Base-by-base conservation (phyloP, 306 rosid species). In the Luffa aegyptiaca region DNA sequence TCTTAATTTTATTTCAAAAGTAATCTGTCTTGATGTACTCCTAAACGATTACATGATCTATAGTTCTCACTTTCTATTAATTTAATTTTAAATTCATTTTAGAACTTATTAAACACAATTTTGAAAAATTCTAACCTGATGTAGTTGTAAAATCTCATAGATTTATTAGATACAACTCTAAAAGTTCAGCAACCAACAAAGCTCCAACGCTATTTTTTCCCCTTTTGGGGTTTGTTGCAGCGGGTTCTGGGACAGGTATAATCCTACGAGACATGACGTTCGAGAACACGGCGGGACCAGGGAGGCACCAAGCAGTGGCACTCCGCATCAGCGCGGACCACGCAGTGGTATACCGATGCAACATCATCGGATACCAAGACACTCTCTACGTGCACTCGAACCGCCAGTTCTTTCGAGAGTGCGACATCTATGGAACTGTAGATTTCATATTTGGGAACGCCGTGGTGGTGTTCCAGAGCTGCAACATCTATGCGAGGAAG, bases 401-500 rank as follows among this genome's bases (percentile, higher is more conserved):
- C 20, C 97, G 98, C 5, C 97, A 92, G 13, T 94, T 94, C 82
- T 88, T 70, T 57, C 89, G 98, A 0, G 98, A 94, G 75, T 89
- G 91, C 3, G 95, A 89, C 64, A 79, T 94, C 1, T 94, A 88
- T 37, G 98, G 98, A 0, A 94, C 98, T 0, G 89, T 94, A 0
- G 98, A 94, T 59, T 92, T 92, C 88, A 91, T 94, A 16, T 94
- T 92, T 13, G 98, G 98, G 21, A 94, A 94, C 20, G 98, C 98
- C 0, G 98, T 92, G 0, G 98, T 94, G 1, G 98, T 94, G 2
- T 90, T 94, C 46, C 98, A 94, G 42, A 92, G 87, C 3, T 91
- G 98, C 10, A 86, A 53, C 49, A 76, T 94, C 35, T 88, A 77
- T 11, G 88, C 98, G 0, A 89, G 98, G 1, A 94, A 94, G 89